Evolutionary conservation across 1,139 yeast species (phyloP).

Genomic region (Petasospora rhodanensis): DNA sequence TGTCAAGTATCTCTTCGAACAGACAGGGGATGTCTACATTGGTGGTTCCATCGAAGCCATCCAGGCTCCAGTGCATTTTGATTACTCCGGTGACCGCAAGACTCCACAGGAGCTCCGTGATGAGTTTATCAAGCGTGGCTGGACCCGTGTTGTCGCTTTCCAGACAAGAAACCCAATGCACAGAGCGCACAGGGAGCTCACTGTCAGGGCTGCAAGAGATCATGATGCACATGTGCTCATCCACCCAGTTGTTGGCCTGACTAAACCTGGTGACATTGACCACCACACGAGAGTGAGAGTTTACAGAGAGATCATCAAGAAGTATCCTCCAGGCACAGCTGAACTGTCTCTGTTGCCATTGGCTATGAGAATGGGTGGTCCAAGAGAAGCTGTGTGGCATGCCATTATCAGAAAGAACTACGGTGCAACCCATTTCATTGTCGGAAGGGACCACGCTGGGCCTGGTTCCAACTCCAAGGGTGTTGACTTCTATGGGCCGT

Average conservation of each 20-base stretch:
- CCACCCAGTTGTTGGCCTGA: constrained; percentile 95
- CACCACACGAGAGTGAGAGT: constrained; percentile 97
- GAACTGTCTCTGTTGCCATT: constrained; percentile 82
- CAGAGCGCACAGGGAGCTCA: constrained; percentile 94
- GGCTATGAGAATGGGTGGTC: constrained; percentile 99
- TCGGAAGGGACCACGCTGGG: constrained; percentile 98
- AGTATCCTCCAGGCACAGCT: constrained; percentile 93
- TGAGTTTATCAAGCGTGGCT: constrained; percentile 74
- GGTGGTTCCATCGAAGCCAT: constrained; percentile 89
- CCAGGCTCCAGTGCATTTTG: constrained; percentile 82
- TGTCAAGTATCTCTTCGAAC: constrained; percentile 61
- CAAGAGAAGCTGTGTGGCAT: constrained; percentile 98
- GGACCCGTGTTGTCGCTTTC: constrained; percentile 94
- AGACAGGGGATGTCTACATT: constrained; percentile 77
- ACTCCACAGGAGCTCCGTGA: constrained; percentile 87
- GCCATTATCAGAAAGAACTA: constrained; percentile 94
- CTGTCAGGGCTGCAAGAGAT: constrained; percentile 89
- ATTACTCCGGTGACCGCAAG: constrained; percentile 80
- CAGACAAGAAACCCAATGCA: constrained; percentile 99
- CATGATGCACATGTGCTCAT: constrained; percentile 76
- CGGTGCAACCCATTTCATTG: constrained; percentile 96
- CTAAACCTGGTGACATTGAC: constrained; percentile 97
- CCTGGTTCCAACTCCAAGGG: constrained; percentile 94
- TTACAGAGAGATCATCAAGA: constrained; percentile 84
- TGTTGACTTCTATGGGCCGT: constrained; percentile 93